phyloP scores from a whole-genome alignment of 2,329 filamentous ascomycete genomes.

The Cadophora sp. region DNA sequence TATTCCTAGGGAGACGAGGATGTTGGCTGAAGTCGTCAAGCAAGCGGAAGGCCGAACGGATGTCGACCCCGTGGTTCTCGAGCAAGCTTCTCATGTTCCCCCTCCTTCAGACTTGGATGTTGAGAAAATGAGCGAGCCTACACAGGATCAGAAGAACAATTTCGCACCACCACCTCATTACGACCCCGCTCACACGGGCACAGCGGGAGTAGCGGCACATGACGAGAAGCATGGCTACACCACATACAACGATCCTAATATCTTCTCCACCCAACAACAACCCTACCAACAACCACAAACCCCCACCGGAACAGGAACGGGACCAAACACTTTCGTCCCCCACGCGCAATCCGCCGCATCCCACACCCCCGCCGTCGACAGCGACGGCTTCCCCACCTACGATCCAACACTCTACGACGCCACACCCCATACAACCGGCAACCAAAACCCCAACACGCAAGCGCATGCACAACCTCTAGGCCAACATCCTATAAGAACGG shows the following conservation, averaged over 20 bases:
- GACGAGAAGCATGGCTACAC: slow-evolving; percentile 16
- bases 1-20: slow-evolving; percentile 47
- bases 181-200: background rate
- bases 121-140: slow-evolving; percentile 34
- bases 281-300: background rate
- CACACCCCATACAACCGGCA: background rate
- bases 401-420: slow-evolving; percentile 13
- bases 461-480: background rate
- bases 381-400: slow-evolving; percentile 4
- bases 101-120: slow-evolving; percentile 73
- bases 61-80: slow-evolving; percentile 71
- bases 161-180: slow-evolving; percentile 24
- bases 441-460: background rate
- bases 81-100: slow-evolving; percentile 65
- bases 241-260: background rate
- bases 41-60: slow-evolving; percentile 83
- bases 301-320: background rate
- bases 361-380: background rate
- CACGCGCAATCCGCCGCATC: background rate
- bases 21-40: slow-evolving; percentile 73
- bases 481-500: slow-evolving; percentile 7
- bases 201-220: background rate
- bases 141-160: slow-evolving; percentile 18
- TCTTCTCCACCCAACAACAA: background rate
- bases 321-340: background rate